Conservation (phyloP, 1,284 basidiomycete species). For the Mycosarcoma mackinlayi region DNA sequence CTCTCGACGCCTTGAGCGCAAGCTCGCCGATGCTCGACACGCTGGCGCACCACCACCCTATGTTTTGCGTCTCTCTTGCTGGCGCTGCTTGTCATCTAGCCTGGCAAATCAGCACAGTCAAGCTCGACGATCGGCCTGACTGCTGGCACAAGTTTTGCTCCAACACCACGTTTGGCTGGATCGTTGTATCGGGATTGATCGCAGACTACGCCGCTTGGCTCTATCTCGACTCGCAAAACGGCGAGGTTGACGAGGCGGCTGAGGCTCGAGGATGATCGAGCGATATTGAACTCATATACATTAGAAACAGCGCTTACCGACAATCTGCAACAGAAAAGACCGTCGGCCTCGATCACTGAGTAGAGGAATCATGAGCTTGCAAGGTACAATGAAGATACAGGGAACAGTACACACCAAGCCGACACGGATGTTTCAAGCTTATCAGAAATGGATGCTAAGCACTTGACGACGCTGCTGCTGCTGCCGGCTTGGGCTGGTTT, state of each 20-base stretch:
- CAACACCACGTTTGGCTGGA: slow-evolving; percentile 88
- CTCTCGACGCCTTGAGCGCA: slow-evolving; percentile 13
- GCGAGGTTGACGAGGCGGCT: not conserved
- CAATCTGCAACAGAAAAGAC: no score
- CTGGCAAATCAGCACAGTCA: slow-evolving; percentile 77
- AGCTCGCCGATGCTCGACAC: slow-evolving; percentile 17
- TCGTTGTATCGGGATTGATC: slow-evolving; percentile 85
- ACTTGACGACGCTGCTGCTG: slow-evolving; percentile 1
- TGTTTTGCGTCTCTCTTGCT: slow-evolving; percentile 79
- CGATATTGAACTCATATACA: not conserved
- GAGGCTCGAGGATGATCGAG: not conserved
- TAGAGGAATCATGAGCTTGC: not conserved
- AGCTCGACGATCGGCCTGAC: slow-evolving; percentile 82
- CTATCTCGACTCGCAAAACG: slow-evolving; percentile 17
- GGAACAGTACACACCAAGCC: no score
- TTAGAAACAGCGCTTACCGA: not conserved
- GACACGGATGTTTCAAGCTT: not conserved
- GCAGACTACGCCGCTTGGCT: slow-evolving; percentile 75
- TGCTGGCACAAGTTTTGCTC: slow-evolving; percentile 92
- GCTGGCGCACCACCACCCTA: slow-evolving; percentile 71
- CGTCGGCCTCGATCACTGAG: no score
- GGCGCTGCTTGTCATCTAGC: slow-evolving; percentile 82
- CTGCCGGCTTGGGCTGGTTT: slow-evolving; percentile 14
- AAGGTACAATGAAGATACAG: not conserved
- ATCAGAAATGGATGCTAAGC: not conserved